Conservation (phyloP, 306 rosid genomes). For the Cucurbita maxima region DNA sequence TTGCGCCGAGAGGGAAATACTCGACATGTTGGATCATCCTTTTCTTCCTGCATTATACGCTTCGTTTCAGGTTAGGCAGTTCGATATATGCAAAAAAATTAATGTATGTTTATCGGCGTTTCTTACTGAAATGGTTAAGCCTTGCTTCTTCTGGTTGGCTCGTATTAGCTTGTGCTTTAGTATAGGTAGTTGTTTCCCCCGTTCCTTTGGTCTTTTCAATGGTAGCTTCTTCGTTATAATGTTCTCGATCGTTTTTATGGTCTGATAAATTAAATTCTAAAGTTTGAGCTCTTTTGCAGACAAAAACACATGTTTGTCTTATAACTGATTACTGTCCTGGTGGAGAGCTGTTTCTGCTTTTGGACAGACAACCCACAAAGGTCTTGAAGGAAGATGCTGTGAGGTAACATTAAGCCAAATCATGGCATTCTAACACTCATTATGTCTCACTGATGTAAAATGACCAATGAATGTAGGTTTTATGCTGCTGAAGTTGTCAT, state of each 20-base stretch:
- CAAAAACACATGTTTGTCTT: conserved; percentile 89
- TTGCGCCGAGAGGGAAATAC: conserved; percentile 93
- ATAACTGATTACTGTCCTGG: conserved; percentile 90
- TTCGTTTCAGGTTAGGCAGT: conserved; percentile 75
- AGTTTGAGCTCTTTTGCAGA: conserved; percentile 30
- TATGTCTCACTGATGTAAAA: no score
- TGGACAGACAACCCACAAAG: conserved; percentile 77
- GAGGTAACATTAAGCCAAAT: conserved; percentile 33
- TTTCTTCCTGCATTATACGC: conserved; percentile 92
- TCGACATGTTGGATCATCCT: conserved; percentile 95
- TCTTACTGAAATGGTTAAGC: background rate
- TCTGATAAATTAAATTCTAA: background rate
- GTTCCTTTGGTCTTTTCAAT: no score
- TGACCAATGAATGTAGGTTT: conserved; percentile 29
- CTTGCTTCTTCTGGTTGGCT: no score
- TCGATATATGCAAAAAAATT: background rate
- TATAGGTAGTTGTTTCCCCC: no score
- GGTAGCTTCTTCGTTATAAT: background rate
- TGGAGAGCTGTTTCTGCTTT: conserved; percentile 84
- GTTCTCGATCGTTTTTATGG: background rate
- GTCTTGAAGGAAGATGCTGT: conserved; percentile 78
- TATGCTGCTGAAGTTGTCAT: conserved; percentile 73
- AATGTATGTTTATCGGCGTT: background rate
- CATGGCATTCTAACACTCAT: background rate
- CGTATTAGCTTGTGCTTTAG: no score